Conservation (phyloP, 2,329 filamentous ascomycete genomes). For the Colletotrichum tofieldiae region DNA sequence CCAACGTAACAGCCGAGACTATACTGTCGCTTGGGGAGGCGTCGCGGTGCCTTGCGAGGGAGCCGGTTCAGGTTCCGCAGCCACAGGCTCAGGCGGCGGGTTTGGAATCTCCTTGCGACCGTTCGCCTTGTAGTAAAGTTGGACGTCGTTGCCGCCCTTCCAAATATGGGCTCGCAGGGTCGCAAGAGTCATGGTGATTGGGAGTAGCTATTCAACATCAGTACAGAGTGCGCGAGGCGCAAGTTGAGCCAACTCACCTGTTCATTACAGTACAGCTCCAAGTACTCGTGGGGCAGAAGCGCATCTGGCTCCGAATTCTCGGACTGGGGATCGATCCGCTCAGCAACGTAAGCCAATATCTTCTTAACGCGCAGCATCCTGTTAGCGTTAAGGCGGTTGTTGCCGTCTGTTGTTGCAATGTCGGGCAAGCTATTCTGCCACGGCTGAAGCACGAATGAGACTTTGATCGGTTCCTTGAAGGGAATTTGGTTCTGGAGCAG, state of each 20-base stretch:
- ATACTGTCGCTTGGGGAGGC: conserved; percentile 26
- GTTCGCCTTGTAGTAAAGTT: conserved; percentile 92
- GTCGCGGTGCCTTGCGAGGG: conserved; percentile 36
- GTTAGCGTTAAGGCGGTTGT: conserved; percentile 94
- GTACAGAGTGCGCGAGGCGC: neutral
- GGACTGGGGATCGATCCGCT: conserved; percentile 85
- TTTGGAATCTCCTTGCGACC: conserved; percentile 78
- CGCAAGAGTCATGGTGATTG: conserved; percentile 91
- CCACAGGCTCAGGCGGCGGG: conserved; percentile 44
- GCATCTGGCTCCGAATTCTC: conserved; percentile 71
- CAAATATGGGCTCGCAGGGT: conserved; percentile 93
- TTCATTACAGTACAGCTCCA: conserved; percentile 95
- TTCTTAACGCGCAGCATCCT: conserved; percentile 97
- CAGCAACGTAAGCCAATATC: conserved; percentile 91
- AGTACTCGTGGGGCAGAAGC: conserved; percentile 89
- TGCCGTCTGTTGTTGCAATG: conserved; percentile 83
- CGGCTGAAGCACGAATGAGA: conserved; percentile 93
- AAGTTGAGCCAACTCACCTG: conserved; percentile 72
- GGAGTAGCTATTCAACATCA: conserved; percentile 68
- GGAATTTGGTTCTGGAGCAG: conserved; percentile 87
- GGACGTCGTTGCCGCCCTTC: conserved; percentile 94
- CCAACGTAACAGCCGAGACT: conserved; percentile 9
- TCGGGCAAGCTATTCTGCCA: conserved; percentile 82
- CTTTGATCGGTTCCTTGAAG: conserved; percentile 92
- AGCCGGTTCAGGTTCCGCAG: conserved; percentile 30